Evolutionary conservation across 805 yeast species (phyloP).

Genomic region (Metschnikowia amazonensis): DNA sequence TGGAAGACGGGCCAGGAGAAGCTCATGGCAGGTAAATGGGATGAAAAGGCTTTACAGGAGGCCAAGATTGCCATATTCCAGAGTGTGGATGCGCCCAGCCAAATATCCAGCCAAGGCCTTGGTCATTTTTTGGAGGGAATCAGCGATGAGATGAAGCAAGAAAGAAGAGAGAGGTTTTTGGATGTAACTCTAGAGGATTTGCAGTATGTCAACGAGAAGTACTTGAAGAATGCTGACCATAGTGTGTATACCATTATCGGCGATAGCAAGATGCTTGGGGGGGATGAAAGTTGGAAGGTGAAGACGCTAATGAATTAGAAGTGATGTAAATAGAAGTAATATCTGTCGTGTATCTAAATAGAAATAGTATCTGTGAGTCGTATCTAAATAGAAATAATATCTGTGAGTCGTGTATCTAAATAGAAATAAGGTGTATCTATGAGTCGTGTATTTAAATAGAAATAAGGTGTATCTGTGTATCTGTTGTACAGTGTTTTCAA

Average conservation of each 20-base stretch:
- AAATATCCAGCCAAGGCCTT: conserved; percentile 76
- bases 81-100: conserved; percentile 82
- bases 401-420: too few relatives aligned
- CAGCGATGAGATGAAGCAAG: conserved; percentile 74
- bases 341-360: too few relatives aligned
- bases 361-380: too few relatives aligned
- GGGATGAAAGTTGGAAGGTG: conserved; percentile 20
- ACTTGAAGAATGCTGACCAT: conserved; percentile 37
- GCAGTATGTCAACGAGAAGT: conserved; percentile 61
- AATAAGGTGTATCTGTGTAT: too few relatives aligned
- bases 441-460: too few relatives aligned
- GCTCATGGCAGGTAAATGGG: conserved; percentile 45
- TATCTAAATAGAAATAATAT: too few relatives aligned
- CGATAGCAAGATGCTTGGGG: conserved; percentile 27
- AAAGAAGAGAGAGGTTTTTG: conserved; percentile 69
- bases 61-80: conserved; percentile 92
- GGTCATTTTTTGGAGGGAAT: conserved; percentile 63
- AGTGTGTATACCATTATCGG: conserved; percentile 46
- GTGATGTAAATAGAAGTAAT: too few relatives aligned
- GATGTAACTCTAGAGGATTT: conserved; percentile 64
- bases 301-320: conserved; percentile 11
- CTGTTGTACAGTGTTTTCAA: too few relatives aligned
- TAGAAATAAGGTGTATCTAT: too few relatives aligned
- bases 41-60: conserved; percentile 68
- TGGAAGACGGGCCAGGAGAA: conserved; percentile 41